Base-by-base conservation (phyloP, 1,284 basidiomycete genomes). In the Cryptococcus floricola region DNA sequence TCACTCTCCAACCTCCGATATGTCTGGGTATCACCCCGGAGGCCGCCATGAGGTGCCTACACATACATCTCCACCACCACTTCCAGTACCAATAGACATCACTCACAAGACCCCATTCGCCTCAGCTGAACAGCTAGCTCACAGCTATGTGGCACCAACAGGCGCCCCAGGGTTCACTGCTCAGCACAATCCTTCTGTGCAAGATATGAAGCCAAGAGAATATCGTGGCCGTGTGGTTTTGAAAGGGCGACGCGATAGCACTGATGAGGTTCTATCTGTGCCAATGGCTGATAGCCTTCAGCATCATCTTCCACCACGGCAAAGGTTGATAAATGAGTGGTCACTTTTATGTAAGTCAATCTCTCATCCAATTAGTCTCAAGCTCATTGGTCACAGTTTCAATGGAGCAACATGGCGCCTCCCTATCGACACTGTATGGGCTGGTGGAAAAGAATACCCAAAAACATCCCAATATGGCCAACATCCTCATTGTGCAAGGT, bases 361-460 rank as follows among this genome's bases (percentile, higher is more conserved):
- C 2, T 19, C 23, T 27, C 23, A 25, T 27, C 25, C 10, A 19
- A 12, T 19, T 41, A 27, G 23, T 28, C 6, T 12, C 19, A 5
- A 5, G 45, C 42, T 51, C 34, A 59, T 58, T 52, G 12, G 43
- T 41, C 31, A 14, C 2, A 77, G 76, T 76, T 77, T 94, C 91
- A 10, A 80, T 96, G 16, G 95, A 98, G 68, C 93, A 97, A 71
- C 90, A 98, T 62, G 95, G 95, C 0, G 92, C 94, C 47, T 94
- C 91, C 9, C 80, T 98, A 10, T 84, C 87, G 41, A 97, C 95
- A 0, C 81, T 98, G 0, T 95, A 94, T 70, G 68, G 83, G 2
- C 81, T 83, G 2, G 87, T 87, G 49, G 84, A 70, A 31, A 60
- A 63, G 18, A 69, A 68, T 41, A 64, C 67, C 2, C 55, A 56